A percentile compares a stretch with the other conserved stretches of the same genome.
These are phyloP conservation scores for Pharnaceum exiguum DNA, from an alignment of 148 eudicot genomes.

Conservation along the genomic window DNA sequence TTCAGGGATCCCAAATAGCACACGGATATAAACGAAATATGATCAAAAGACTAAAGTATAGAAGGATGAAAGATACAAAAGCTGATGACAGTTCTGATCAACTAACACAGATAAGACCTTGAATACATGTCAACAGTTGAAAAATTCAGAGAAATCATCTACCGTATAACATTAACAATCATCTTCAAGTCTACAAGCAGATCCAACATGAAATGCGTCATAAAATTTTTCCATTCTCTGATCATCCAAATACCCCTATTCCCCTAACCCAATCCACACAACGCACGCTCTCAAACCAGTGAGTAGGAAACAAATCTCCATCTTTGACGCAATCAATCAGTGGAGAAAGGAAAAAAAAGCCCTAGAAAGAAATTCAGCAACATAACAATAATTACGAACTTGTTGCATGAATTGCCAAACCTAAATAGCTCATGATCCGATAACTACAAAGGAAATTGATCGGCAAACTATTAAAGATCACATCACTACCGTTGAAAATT, in stretches of 20 bases:
- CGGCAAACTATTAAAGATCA: background rate
- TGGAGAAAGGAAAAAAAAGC: background rate
- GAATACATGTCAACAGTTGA: background rate
- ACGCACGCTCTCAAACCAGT: too few relatives aligned
- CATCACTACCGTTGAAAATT: too few relatives aligned
- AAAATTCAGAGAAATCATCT: background rate
- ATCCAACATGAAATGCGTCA: too few relatives aligned
- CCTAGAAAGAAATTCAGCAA: background rate
- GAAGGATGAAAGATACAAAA: too few relatives aligned
- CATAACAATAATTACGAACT: background rate
- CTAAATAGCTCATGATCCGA: constrained; percentile 5
- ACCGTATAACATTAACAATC: background rate
- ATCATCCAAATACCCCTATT: background rate
- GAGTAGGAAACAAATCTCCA: background rate
- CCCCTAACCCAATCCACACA: background rate
- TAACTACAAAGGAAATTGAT: background rate
- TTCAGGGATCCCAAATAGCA: constrained; percentile 3
- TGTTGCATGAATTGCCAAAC: background rate
- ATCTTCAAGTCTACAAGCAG: background rate
- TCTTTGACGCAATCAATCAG: background rate
- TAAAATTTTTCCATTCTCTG: background rate
- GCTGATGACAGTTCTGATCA: background rate
- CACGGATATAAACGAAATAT: background rate
- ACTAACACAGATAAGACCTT: background rate
- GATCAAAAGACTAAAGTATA: background rate